Evolutionary conservation across 164 flowering plant species (phyloP), one percentile per base, ranked within the genome.

Genomic region (Santalum album): DNA sequence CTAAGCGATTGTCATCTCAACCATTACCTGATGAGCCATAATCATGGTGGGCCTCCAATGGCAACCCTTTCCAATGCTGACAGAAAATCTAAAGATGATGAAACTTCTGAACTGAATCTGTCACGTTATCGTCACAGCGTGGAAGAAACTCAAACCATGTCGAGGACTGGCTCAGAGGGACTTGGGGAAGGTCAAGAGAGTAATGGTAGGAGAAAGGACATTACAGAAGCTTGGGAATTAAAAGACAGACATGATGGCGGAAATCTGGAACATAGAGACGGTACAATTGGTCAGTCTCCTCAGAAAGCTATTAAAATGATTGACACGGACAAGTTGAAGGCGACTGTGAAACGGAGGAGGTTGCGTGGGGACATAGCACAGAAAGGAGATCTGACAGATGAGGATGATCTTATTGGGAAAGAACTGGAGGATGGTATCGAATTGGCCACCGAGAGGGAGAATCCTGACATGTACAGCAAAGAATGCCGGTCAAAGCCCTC

Each of bases 361-460:
- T 63, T 73, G 5, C 81, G 78, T 42, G 75, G 74, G 12, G 86
- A 76, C n/a, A 58, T 63, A 14, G 59, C 77, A 1, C 60, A 66
- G 25, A 84, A 75, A 65, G 72, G 42, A 19, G 92, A 86, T 27
- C 38, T 72, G 50, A 65, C 82, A 83, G 96, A 90, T 73, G 96
- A 88, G 27, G 82, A 82, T 76, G 96, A 84, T 59, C 75, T 87
- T 15, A 84, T 88, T 58, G 96, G 84, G 75, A 74, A 81, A 58
- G 92, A 82, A 65, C 72, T 91, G 56, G 98, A 91, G 65, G 94
- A 79, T 65, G 97, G 90, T 7, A 59, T 91, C 49, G 98, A 87
- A 65, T 43, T 83, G 62, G 87, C 94, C 1, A 85, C 64, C 19
- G 83, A 76, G 61, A 72, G 60, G 46, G 92, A 84, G 66, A 85